Evolutionary conservation across 2,329 filamentous ascomycete genomes (phyloP), one percentile per base, ranked within the genome.

Genomic region (Colletotrichum australisinense): DNA sequence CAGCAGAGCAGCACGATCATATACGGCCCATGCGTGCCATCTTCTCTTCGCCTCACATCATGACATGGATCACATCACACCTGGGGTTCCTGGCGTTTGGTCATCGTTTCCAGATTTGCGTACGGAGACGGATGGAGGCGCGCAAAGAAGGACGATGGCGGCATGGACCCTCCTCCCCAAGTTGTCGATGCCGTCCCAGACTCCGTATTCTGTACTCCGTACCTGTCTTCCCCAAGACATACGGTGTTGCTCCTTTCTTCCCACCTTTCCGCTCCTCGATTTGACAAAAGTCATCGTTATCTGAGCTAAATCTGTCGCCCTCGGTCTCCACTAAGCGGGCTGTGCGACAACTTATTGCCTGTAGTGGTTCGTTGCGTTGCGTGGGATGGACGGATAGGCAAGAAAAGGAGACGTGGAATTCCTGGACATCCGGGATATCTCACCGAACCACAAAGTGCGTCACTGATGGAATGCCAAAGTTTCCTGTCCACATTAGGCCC

Each of bases 181-280:
- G 38, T 52, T 30, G 26, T 32, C 22, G 26, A 42, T 63, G 26
- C 26, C 8, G 19, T 30, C 46, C 26, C 1, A 12, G 22, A 16
- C 55, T 24, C 53, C 63, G 59, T 72, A 69, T 66, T 72, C 53
- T 58, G 69, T 72, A 64, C 70, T 72, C 53, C 66, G 69, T 72
- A 59, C 30, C 9, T 28, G 42, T 5, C 30, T 53, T 28, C n/a
- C 32, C 42, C 38, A 55, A 72, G 58, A 64, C 66, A 64, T 72
- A 69, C 66, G 42, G 66, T 72, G 59, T 72, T 72, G 66, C 70
- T 63, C 28, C 22, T 56, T 28, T 56, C 65, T 55, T 69, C 42
- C 58, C 69, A 63, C 65, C 69, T 52, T 63, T 49, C 52, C 59
- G 28, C 60, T 59, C 46, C 59, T 63, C 22, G 30, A 52, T 59